Evolutionary conservation across 2,329 filamentous ascomycete genomes (phyloP).

Genomic region (Fusarium sp.): DNA sequence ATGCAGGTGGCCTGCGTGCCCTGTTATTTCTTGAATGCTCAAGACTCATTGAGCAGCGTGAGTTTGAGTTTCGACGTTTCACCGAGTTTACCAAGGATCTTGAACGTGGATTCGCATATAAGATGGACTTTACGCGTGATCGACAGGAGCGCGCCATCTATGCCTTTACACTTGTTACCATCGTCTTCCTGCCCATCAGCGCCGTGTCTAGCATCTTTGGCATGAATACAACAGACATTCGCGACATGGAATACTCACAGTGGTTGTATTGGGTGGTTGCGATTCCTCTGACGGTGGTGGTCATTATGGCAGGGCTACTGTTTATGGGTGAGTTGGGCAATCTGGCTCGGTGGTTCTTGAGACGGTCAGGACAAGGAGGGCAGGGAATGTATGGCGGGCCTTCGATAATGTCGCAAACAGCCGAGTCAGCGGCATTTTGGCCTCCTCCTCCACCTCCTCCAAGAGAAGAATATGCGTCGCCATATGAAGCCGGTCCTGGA

Average conservation of each 20-base stretch:
- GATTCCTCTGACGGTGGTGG: constrained; percentile 58
- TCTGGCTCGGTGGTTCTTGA: constrained; percentile 47
- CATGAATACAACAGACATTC: constrained; percentile 65
- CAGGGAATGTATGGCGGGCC: constrained; percentile 22
- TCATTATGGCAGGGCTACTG: constrained; percentile 55
- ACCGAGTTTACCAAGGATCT: constrained; percentile 49
- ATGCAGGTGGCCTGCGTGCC: constrained; percentile 53
- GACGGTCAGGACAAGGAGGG: constrained; percentile 23
- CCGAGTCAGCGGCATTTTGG: constrained; percentile 19
- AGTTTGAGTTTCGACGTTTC: constrained; percentile 49
- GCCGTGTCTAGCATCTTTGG: constrained; percentile 63
- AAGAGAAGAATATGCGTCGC: constrained; percentile 17
- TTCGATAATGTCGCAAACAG: constrained; percentile 19
- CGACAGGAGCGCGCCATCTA: constrained; percentile 62
- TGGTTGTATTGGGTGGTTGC: constrained; percentile 64
- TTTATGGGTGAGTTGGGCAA: constrained; percentile 59
- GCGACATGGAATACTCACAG: constrained; percentile 61
- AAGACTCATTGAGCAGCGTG: constrained; percentile 53
- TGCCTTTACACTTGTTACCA: constrained; percentile 63
- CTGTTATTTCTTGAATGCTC: constrained; percentile 56
- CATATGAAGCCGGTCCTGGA: constrained; percentile 10
- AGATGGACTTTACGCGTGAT: constrained; percentile 57
- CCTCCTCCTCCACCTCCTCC: constrained; percentile 4
- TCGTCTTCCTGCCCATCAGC: constrained; percentile 61
- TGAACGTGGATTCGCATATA: constrained; percentile 49